Evolutionary conservation across 805 yeast species (phyloP).

Genomic region (Debaryomyces castellii): DNA sequence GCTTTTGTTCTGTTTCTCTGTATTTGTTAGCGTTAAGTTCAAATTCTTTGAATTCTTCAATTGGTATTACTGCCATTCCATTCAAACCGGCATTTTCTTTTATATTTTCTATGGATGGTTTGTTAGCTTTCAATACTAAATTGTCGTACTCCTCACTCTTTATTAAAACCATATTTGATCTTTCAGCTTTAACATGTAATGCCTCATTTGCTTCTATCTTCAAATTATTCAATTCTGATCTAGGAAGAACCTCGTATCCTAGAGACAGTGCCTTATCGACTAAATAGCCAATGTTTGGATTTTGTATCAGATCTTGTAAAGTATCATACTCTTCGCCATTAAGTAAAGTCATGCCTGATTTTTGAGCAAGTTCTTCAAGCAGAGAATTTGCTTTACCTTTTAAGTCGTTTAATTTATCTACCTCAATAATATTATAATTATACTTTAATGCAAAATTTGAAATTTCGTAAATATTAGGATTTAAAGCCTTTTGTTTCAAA

Average conservation of each 20-base stretch:
- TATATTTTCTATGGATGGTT: conserved; percentile 27
- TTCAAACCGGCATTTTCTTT: conserved; percentile 21
- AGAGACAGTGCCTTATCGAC: conserved; percentile 6
- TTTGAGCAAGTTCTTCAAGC: conserved; percentile 9
- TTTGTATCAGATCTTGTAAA: conserved; percentile 8
- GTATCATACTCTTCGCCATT: conserved; percentile 15
- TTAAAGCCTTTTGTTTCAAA: conserved; percentile 7
- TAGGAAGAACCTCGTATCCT: conserved; percentile 5
- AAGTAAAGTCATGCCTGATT: conserved; percentile 16
- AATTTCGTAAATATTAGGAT: conserved; percentile 16
- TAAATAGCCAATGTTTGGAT: conserved; percentile 12
- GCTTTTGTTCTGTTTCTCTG: not conserved
- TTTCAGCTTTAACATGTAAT: conserved; percentile 14
- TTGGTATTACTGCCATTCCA: conserved; percentile 27
- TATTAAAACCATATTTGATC: conserved; percentile 16
- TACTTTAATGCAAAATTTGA: conserved; percentile 8
- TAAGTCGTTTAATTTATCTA: not conserved
- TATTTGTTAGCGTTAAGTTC: conserved; percentile 4
- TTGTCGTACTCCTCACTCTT: conserved; percentile 27
- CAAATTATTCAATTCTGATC: conserved; percentile 1
- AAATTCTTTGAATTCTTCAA: conserved; percentile 21
- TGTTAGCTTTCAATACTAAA: conserved; percentile 26
- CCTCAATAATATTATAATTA: conserved; percentile 1
- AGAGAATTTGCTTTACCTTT: conserved; percentile 5
- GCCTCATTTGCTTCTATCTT: conserved; percentile 11